Evolutionary conservation across 768 basidiomycete genomes (phyloP).

Genomic region (Saitozyma podzolica): DNA sequence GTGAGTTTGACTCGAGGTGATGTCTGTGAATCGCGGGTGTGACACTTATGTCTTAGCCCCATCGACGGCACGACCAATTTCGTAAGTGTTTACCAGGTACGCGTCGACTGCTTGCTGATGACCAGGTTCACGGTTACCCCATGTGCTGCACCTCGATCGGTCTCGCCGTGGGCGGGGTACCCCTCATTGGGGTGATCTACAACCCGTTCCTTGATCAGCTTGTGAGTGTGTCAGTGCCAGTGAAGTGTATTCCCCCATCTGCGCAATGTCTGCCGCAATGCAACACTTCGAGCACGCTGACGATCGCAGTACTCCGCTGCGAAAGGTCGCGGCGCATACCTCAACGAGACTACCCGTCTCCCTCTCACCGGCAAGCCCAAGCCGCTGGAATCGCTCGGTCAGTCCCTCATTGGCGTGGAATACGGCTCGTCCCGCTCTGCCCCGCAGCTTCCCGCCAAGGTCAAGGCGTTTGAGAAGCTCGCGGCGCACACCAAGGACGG

Average conservation of each 20-base stretch:
- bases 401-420: constrained; percentile 58
- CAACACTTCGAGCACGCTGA: not conserved
- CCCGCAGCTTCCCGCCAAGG: constrained; percentile 56
- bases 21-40: no score
- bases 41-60: constrained; percentile 20
- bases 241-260: not conserved
- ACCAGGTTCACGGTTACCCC: constrained; percentile 60
- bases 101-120: constrained; percentile 10
- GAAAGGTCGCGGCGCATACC: constrained; percentile 75
- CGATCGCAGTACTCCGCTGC: constrained; percentile 65
- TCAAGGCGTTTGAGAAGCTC: constrained; percentile 68
- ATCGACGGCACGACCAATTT: constrained; percentile 51
- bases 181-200: constrained; percentile 87
- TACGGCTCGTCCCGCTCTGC: constrained; percentile 30
- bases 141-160: constrained; percentile 89
- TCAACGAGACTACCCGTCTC: constrained; percentile 64
- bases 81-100: constrained; percentile 17
- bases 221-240: constrained; percentile 53
- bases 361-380: constrained; percentile 61
- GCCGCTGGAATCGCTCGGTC: constrained; percentile 67
- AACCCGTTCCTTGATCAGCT: constrained; percentile 88
- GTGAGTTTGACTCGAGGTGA: constrained; percentile 7
- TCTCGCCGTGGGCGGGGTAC: constrained; percentile 74
- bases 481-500: constrained; percentile 71
- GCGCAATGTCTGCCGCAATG: not conserved